A percentile compares a stretch with the other conserved stretches of the same genome.
These are phyloP conservation scores for Rhizopus arrhizus DNA, from an alignment of 371 early-diverging fungal genomes.

Conservation along the genomic window DNA sequence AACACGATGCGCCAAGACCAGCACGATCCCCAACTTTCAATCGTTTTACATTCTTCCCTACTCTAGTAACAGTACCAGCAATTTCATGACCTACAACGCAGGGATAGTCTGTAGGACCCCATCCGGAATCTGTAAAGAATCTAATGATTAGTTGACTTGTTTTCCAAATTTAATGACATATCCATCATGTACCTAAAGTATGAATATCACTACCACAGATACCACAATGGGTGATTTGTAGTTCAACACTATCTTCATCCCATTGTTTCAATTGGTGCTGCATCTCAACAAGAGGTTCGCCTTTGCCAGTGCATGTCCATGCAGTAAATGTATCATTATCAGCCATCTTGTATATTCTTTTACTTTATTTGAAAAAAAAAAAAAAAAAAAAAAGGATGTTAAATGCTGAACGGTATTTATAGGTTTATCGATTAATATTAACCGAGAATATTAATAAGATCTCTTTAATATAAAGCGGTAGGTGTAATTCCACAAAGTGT, in stretches of 20 bases:
- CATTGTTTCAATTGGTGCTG: slow-evolving; percentile 39
- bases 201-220: slow-evolving; percentile 59
- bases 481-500: no score
- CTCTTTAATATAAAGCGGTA: no score
- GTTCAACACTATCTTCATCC: slow-evolving; percentile 50
- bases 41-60: slow-evolving; percentile 49
- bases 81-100: slow-evolving; percentile 69
- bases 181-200: slow-evolving; percentile 22
- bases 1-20: slow-evolving; percentile 67
- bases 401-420: no score
- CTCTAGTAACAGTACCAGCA: slow-evolving; percentile 49
- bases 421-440: no score
- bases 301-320: slow-evolving; percentile 30
- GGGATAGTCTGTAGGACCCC: slow-evolving; percentile 59
- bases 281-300: slow-evolving; percentile 20
- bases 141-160: slow-evolving; percentile 22
- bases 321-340: slow-evolving; percentile 53
- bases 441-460: no score
- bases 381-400: no score
- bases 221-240: slow-evolving; percentile 55
- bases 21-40: slow-evolving; percentile 66
- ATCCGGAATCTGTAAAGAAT: slow-evolving; percentile 58
- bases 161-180: no score
- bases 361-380: no score
- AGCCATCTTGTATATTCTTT: slow-evolving; percentile 6